A percentile compares a stretch with the other conserved stretches of the same genome.
These are phyloP conservation scores for Jacaranda mimosifolia DNA, from an alignment of 257 asterid genomes.

Conservation along the genomic window DNA sequence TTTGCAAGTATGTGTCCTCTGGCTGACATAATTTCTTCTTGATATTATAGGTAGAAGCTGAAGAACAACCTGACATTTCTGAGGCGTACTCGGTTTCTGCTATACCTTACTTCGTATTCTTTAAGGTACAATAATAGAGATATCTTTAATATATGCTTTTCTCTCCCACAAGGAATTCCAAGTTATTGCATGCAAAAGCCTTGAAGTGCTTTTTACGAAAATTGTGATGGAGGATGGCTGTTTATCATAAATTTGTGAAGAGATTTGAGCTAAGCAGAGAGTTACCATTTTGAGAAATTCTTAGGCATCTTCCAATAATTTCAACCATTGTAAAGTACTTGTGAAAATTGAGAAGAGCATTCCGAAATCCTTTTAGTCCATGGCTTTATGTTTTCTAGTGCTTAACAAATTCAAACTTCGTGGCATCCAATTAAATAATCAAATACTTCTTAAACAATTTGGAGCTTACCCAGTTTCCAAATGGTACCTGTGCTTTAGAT, in stretches of 20 bases:
- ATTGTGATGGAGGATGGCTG: neutral
- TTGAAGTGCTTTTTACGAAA: neutral
- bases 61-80: constrained; percentile 94
- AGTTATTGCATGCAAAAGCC: constrained; percentile 10
- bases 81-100: constrained; percentile 89
- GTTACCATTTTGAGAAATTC: constrained; percentile 21
- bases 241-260: constrained; percentile 17
- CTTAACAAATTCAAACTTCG: neutral
- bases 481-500: neutral
- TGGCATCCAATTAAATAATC: neutral
- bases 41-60: constrained; percentile 88
- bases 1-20: constrained; percentile 6
- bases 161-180: neutral
- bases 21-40: constrained; percentile 33
- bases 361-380: neutral
- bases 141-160: constrained; percentile 13
- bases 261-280: constrained; percentile 1
- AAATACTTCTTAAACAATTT: neutral
- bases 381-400: neutral
- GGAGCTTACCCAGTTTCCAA: neutral
- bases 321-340: neutral
- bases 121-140: constrained; percentile 61
- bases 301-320: neutral
- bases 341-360: constrained; percentile 5
- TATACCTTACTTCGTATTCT: constrained; percentile 89